Evolutionary conservation across 495 filamentous ascomycete genomes (phyloP).

Genomic region (Amphirosellinia nigrospora): DNA sequence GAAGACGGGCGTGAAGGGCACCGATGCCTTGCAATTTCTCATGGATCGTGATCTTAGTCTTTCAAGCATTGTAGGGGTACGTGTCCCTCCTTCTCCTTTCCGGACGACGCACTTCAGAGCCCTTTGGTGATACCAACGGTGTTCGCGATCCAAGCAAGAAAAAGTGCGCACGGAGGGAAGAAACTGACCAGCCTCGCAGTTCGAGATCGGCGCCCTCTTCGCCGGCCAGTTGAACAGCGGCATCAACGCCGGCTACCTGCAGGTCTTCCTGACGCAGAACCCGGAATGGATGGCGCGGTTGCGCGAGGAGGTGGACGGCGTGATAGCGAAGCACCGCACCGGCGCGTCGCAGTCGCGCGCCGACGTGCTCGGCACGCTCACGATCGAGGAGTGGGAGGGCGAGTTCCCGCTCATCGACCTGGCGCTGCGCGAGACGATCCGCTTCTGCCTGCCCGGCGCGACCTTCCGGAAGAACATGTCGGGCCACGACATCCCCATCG

Average conservation of each 20-base stretch:
- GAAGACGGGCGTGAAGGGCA: constrained; percentile 41
- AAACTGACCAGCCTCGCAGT: constrained; percentile 29
- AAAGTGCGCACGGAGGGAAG: not conserved
- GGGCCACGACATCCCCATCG: constrained; percentile 44
- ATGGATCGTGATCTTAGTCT: constrained; percentile 48
- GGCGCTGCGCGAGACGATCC: constrained; percentile 52
- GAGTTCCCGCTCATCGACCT: constrained; percentile 54
- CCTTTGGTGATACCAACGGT: not conserved
- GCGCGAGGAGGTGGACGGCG: constrained; percentile 48
- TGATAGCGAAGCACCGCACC: constrained; percentile 42
- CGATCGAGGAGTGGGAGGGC: constrained; percentile 52
- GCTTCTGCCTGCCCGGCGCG: constrained; percentile 41
- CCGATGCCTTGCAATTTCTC: constrained; percentile 55
- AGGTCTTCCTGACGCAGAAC: constrained; percentile 46
- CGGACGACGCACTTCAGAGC: not conserved
- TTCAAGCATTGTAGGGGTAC: constrained; percentile 40
- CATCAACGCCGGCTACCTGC: constrained; percentile 50
- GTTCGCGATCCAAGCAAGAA: not conserved
- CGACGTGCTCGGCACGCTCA: constrained; percentile 46
- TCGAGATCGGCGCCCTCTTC: constrained; percentile 47
- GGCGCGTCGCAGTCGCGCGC: constrained; percentile 39
- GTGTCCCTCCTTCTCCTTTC: constrained; percentile 2
- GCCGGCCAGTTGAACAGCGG: constrained; percentile 51
- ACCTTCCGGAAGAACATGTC: constrained; percentile 47
- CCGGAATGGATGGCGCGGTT: constrained; percentile 48